phyloP scores from a whole-genome alignment of 2,329 filamentous ascomycete genomes.

The Tolypocladium sp. region DNA sequence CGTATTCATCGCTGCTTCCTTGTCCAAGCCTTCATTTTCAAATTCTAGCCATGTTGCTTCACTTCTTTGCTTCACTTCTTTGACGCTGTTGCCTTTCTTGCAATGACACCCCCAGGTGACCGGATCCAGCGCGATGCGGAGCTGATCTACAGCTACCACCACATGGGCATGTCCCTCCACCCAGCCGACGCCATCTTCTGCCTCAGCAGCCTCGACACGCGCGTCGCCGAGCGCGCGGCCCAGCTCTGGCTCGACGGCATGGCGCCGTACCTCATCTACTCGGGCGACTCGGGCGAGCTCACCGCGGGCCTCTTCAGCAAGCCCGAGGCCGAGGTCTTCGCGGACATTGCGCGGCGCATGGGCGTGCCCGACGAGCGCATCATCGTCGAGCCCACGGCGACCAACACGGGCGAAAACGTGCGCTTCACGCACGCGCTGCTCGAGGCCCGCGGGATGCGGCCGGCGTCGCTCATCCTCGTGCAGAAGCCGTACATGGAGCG shows the following conservation, averaged over 20 bases:
- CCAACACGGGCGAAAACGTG: slow-evolving; percentile 39
- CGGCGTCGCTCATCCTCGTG: slow-evolving; percentile 28
- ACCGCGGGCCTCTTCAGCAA: slow-evolving; percentile 27
- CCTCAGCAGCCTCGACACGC: slow-evolving; percentile 36
- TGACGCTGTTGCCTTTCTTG: too few relatives aligned
- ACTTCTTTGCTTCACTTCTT: too few relatives aligned
- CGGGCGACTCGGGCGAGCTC: slow-evolving; percentile 30
- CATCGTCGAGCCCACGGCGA: slow-evolving; percentile 28
- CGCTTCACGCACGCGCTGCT: slow-evolving; percentile 31
- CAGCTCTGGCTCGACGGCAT: slow-evolving; percentile 30
- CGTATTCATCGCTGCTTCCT: background rate
- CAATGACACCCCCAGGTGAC: background rate
- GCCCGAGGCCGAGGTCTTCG: slow-evolving; percentile 34
- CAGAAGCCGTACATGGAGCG: slow-evolving; percentile 42
- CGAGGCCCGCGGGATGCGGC: slow-evolving; percentile 10
- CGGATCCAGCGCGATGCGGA: slow-evolving; percentile 20
- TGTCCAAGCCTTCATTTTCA: background rate
- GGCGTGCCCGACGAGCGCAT: slow-evolving; percentile 29
- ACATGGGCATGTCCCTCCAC: slow-evolving; percentile 23
- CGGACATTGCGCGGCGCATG: slow-evolving; percentile 25
- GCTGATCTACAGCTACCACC: slow-evolving; percentile 34
- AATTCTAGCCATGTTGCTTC: background rate
- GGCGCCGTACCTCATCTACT: slow-evolving; percentile 32
- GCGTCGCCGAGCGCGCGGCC: slow-evolving; percentile 32
- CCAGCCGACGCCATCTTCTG: slow-evolving; percentile 34